phyloP scores from a whole-genome alignment of 148 eudicot species.

The Dianthus caryophyllus region DNA sequence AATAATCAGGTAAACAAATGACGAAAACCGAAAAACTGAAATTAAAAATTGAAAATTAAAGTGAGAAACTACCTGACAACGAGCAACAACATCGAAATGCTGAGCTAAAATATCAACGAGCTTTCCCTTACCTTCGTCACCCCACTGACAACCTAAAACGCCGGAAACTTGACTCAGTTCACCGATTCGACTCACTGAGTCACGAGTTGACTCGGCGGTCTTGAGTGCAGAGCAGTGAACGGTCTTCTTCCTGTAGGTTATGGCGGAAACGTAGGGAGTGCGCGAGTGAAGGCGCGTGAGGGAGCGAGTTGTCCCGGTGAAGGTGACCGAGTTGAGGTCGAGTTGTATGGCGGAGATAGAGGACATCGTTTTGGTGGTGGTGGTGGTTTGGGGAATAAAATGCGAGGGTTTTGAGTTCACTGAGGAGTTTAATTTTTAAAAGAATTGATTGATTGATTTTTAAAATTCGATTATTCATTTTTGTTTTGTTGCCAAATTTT shows the following conservation, averaged over 20 bases:
- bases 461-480: too few relatives aligned
- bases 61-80: conserved; percentile 63
- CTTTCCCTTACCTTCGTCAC: conserved; percentile 92
- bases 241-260: conserved; percentile 20
- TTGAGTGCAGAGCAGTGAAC: conserved; percentile 18
- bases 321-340: conserved; percentile 31
- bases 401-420: conserved; percentile 11
- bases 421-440: too few relatives aligned
- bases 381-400: background rate
- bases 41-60: background rate
- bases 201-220: conserved; percentile 23
- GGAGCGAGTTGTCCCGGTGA: conserved; percentile 20
- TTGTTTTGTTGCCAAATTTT: too few relatives aligned
- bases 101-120: conserved; percentile 79
- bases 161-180: conserved; percentile 82
- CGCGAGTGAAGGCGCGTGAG: background rate
- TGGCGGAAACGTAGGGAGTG: conserved; percentile 22
- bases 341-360: conserved; percentile 29
- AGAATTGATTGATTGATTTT: too few relatives aligned
- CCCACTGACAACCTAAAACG: conserved; percentile 91
- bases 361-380: conserved; percentile 28
- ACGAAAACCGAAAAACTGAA: too few relatives aligned
- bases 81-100: conserved; percentile 87
- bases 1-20: too few relatives aligned
- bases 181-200: conserved; percentile 43